These are phyloP conservation scores for Kickxella alabastrina DNA, from an alignment of 192 early-diverging fungal species.

Conservation along the genomic window DNA sequence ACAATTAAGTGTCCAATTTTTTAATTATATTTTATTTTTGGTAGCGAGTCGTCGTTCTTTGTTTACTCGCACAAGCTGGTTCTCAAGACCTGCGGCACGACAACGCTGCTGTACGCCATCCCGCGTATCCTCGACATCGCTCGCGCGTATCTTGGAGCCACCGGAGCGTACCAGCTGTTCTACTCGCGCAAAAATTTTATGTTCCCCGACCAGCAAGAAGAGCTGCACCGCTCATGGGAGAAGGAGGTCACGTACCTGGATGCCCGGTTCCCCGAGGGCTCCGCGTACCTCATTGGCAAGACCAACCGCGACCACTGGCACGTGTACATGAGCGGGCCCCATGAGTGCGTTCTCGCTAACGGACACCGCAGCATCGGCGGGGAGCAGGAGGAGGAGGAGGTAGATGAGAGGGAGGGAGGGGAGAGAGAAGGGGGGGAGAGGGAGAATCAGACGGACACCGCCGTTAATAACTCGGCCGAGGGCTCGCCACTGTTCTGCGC, in stretches of 20 bases:
- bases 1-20: no score
- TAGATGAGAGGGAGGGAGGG: no score
- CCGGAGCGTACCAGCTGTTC: slow-evolving; percentile 70
- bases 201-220: slow-evolving; percentile 88
- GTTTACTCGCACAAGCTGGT: slow-evolving; percentile 94
- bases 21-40: no score
- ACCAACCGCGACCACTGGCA: slow-evolving; percentile 97
- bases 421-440: no score
- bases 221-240: slow-evolving; percentile 88
- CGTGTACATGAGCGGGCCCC: slow-evolving; percentile 80
- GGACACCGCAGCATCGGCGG: background rate
- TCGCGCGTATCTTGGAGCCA: slow-evolving; percentile 53
- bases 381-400: background rate
- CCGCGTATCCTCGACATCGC: slow-evolving; percentile 85
- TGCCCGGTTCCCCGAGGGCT: slow-evolving; percentile 62
- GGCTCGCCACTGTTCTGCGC: slow-evolving; percentile 26
- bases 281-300: slow-evolving; percentile 90
- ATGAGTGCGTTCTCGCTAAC: slow-evolving; percentile 13
- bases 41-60: slow-evolving; percentile 94
- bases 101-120: slow-evolving; percentile 84
- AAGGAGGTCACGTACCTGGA: slow-evolving; percentile 80
- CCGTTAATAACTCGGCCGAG: slow-evolving; percentile 31
- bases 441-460: slow-evolving; percentile 7
- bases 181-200: slow-evolving; percentile 96
- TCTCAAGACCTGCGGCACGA: slow-evolving; percentile 97